Percentiles rank a stretch among this genome's conserved stretches.
phyloP scores from a whole-genome alignment of 306 rosid species.

The Glycine latifolia region DNA sequence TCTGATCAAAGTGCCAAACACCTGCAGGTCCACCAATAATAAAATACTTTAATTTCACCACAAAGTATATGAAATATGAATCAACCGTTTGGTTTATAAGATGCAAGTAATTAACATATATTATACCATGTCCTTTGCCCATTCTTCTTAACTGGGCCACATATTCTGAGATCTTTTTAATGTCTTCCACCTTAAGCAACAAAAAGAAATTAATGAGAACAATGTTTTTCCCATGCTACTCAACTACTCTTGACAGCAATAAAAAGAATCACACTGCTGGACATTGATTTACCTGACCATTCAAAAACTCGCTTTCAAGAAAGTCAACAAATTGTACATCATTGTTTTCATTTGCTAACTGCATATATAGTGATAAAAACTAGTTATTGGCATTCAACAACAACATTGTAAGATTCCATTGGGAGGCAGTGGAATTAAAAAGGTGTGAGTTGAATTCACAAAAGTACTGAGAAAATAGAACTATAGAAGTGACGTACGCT shows the following conservation, averaged over 20 bases:
- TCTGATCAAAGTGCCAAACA: conserved; percentile 59
- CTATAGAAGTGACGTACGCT: conserved; percentile 24
- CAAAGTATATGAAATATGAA: background rate
- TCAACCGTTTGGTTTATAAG: background rate
- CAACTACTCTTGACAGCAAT: background rate
- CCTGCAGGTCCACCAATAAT: conserved; percentile 38
- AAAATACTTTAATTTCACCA: conserved; percentile 8
- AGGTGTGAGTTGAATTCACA: background rate
- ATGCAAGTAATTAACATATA: background rate
- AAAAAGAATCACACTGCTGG: background rate
- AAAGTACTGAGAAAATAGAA: background rate
- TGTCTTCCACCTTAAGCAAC: conserved; percentile 48
- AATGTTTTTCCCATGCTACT: background rate
- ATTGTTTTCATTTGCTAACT: conserved; percentile 51
- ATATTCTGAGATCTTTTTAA: conserved; percentile 53
- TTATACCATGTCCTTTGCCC: conserved; percentile 57
- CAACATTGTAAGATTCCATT: background rate
- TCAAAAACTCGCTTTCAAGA: conserved; percentile 49
- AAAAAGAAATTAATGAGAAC: background rate
- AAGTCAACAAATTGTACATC: conserved; percentile 53
- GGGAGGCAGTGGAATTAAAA: conserved; percentile 1
- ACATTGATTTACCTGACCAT: conserved; percentile 43
- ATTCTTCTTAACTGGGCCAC: conserved; percentile 56
- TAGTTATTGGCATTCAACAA: conserved; percentile 1
- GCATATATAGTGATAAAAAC: conserved; percentile 25